Evolutionary conservation across 208 protist species (phyloP).

Genomic region (Trypanosomatidae sp.): DNA sequence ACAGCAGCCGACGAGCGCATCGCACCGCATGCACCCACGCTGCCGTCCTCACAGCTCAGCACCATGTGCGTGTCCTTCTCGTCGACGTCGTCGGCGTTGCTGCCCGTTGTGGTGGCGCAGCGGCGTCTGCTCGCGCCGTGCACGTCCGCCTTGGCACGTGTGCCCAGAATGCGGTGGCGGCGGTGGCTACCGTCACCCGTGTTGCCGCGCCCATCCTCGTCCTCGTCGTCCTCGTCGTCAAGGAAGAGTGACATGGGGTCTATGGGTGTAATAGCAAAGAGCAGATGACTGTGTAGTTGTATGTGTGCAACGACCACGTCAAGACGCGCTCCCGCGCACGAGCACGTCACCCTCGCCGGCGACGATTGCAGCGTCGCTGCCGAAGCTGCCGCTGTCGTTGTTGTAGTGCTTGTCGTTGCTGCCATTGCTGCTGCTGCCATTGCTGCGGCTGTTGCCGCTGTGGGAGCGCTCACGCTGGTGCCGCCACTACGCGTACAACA

Average conservation of each 20-base stretch:
- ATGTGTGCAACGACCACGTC: constrained; percentile 35
- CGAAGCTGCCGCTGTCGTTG: too few species aligned
- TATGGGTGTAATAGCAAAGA: constrained; percentile 66
- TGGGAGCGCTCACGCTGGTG: background rate
- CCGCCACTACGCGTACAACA: background rate
- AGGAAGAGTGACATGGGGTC: constrained; percentile 19
- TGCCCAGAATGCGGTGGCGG: background rate
- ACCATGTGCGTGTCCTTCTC: background rate
- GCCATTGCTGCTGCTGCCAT: background rate
- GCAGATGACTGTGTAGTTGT: constrained; percentile 50
- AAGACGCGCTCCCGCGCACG: background rate
- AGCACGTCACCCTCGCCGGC: too few species aligned
- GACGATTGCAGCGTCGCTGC: too few species aligned
- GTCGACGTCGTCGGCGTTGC: background rate
- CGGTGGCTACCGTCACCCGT: background rate
- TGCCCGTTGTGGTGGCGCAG: background rate
- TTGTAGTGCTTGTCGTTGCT: background rate
- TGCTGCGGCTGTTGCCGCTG: too few species aligned
- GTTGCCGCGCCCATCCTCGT: too few species aligned
- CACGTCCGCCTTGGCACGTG: background rate
- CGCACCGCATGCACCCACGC: background rate
- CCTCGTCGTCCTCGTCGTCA: constrained; percentile 9
- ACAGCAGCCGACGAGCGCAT: background rate
- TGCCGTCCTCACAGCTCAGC: background rate
- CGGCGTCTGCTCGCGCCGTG: background rate